A percentile compares a stretch with the other conserved stretches of the same genome.
Conservation (phyloP, 2,329 filamentous ascomycete genomes). For the Epichloe festucae region DNA sequence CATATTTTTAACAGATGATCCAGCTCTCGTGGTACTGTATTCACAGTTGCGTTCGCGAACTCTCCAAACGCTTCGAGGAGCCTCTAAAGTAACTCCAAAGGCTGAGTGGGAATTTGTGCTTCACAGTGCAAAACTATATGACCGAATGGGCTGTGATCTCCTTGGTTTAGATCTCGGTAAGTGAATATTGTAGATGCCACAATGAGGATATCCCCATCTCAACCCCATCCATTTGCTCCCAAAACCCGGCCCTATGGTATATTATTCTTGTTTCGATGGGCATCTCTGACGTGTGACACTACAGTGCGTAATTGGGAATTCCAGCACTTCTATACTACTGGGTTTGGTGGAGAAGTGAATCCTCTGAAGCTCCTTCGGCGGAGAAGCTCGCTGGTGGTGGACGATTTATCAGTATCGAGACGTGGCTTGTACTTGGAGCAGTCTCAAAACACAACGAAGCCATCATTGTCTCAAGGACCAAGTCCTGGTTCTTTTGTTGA, state of each 20-base stretch:
- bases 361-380: conserved; percentile 56
- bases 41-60: conserved; percentile 71
- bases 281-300: background rate
- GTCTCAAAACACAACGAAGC: conserved; percentile 2
- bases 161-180: conserved; percentile 73
- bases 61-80: conserved; percentile 72
- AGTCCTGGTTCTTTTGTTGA: conserved; percentile 82
- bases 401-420: conserved; percentile 47
- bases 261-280: background rate
- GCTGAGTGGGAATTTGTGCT: conserved; percentile 84
- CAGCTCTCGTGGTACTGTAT: conserved; percentile 77
- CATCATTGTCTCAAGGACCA: conserved; percentile 33
- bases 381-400: conserved; percentile 66
- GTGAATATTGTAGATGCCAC: conserved; percentile 11
- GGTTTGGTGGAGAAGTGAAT: conserved; percentile 39
- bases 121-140: conserved; percentile 72
- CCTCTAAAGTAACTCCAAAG: conserved; percentile 62
- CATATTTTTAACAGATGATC: conserved; percentile 80
- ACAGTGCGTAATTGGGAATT: conserved; percentile 73
- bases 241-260: too few relatives aligned
- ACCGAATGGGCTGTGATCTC: conserved; percentile 86
- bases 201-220: background rate
- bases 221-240: background rate
- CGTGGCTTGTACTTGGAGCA: conserved; percentile 24
- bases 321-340: conserved; percentile 32